Conservation (phyloP, 2,329 filamentous ascomycete species). For the Shiraia sp. region DNA sequence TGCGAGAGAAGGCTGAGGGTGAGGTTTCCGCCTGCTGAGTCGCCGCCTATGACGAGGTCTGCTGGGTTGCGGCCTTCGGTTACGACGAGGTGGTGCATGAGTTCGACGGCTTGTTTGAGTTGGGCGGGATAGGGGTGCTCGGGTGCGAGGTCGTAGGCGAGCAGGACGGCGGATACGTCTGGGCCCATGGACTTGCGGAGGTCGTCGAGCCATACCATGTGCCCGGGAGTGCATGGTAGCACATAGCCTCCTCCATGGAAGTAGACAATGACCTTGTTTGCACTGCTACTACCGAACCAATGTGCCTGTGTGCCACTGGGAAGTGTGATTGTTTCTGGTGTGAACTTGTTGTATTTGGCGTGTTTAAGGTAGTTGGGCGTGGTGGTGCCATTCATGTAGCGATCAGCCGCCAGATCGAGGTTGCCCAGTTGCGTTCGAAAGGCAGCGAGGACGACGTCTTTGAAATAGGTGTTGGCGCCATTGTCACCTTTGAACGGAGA, state of each 20-base stretch:
- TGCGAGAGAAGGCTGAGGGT: slow-evolving; percentile 53
- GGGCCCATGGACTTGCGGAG: slow-evolving; percentile 53
- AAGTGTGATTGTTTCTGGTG: slow-evolving; percentile 45
- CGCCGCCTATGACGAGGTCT: slow-evolving; percentile 54
- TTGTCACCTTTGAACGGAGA: slow-evolving; percentile 44
- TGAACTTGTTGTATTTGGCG: slow-evolving; percentile 40
- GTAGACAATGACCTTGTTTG: slow-evolving; percentile 50
- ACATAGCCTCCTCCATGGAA: slow-evolving; percentile 62
- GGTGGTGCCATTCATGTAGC: slow-evolving; percentile 33
- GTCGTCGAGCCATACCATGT: slow-evolving; percentile 54
- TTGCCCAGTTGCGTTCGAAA: slow-evolving; percentile 37
- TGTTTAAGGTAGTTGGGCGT: slow-evolving; percentile 41
- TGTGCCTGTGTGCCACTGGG: slow-evolving; percentile 50
- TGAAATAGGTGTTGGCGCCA: slow-evolving; percentile 41
- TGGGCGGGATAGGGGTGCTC: slow-evolving; percentile 53
- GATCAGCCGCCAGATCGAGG: slow-evolving; percentile 36
- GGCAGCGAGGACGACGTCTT: slow-evolving; percentile 39
- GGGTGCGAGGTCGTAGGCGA: slow-evolving; percentile 63
- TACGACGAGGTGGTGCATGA: slow-evolving; percentile 50
- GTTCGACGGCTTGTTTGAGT: slow-evolving; percentile 51
- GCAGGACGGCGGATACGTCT: slow-evolving; percentile 54
- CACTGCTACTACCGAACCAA: slow-evolving; percentile 50
- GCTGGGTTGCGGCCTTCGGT: slow-evolving; percentile 40
- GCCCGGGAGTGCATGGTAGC: slow-evolving; percentile 51
- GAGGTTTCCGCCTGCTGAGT: slow-evolving; percentile 60